A percentile compares a stretch with the other conserved stretches of the same genome.
phyloP scores from a whole-genome alignment of 2,329 filamentous ascomycete species.

The Emergomyces africanus region DNA sequence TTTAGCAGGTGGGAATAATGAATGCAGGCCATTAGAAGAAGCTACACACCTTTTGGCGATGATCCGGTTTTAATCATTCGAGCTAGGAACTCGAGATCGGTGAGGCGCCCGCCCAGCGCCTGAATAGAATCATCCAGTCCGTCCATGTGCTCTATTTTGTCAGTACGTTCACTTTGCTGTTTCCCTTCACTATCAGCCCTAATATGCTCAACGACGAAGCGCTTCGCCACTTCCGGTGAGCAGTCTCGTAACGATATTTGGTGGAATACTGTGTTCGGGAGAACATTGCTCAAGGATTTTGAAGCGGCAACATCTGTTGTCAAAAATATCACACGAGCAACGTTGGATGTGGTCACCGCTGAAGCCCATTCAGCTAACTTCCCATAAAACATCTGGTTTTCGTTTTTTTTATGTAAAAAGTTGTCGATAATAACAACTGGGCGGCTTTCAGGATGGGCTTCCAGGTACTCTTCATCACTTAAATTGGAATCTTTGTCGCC shows the following conservation, averaged over 20 bases:
- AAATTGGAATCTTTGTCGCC: constrained; percentile 60
- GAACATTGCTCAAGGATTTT: constrained; percentile 71
- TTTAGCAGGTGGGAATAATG: constrained; percentile 11
- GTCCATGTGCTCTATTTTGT: constrained; percentile 41
- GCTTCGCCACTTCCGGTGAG: constrained; percentile 72
- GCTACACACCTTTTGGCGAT: constrained; percentile 46
- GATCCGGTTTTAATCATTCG: constrained; percentile 80
- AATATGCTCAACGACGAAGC: constrained; percentile 76
- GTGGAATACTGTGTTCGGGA: constrained; percentile 84
- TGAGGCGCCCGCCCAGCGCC: constrained; percentile 78
- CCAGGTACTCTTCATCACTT: constrained; percentile 74
- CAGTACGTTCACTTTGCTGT: constrained; percentile 34
- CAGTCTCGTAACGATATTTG: constrained; percentile 78
- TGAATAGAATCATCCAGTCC: constrained; percentile 74
- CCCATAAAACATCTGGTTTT: constrained; percentile 54
- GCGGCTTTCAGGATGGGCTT: constrained; percentile 72
- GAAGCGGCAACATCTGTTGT: constrained; percentile 81
- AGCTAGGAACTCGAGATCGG: constrained; percentile 88
- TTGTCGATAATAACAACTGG: constrained; percentile 86
- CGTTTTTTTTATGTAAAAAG: constrained; percentile 68
- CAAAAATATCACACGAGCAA: constrained; percentile 89
- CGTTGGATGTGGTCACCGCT: constrained; percentile 67
- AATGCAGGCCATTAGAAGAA: background rate
- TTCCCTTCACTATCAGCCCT: constrained; percentile 21
- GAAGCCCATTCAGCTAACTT: constrained; percentile 86